Evolutionary conservation across 1,139 yeast genomes (phyloP), one percentile per base, ranked within the genome.

Genomic region (Hemisphaericaspora subhashii): DNA sequence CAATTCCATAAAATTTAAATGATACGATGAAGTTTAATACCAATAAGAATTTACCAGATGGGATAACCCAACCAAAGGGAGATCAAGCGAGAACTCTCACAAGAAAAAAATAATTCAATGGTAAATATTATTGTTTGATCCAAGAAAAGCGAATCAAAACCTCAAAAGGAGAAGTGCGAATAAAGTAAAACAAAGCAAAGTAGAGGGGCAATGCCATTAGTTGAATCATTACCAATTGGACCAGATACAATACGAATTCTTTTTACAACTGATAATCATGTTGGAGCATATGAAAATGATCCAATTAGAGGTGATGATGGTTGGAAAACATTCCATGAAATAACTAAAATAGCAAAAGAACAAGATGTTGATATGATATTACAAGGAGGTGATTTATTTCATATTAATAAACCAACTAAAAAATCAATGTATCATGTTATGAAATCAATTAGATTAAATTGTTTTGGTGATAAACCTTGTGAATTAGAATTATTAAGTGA

Each of bases 231-330:
- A 8, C 66, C 61, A 4, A 62, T 62, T 3, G 81, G 81, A 1
- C 72, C 72, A 14, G 75, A 84, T 57, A 87, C 96, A 0, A 78
- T 90, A 13, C 65, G 87, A 31, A 77, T 92, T 16, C 76, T 92
- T 27, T 64, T 92, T 15, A 89, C 98, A 2, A 89, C 98, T 1
- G 99, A 92, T 55, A 92, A 92, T 57, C 99, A 92, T 69, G 96
- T 92, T 22, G 99, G 99, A 1, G 90, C 83, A 57, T 81, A 81
- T 44, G 98, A 92, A 56, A 77, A 77, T 32, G 98, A 92, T 57
- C 92, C 96, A 1, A 81, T 92, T 9, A 73, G 95, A 21, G 96
- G 97, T 1, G 85, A 86, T 51, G 99, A 92, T 57, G 79, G 96
- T 1, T 86, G 95, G 83, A 73, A 64, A 39, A 86, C 96, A 0